These are phyloP conservation scores for Mortierella sp. DNA, from an alignment of 371 early-diverging fungal genomes.

Conservation along the genomic window DNA sequence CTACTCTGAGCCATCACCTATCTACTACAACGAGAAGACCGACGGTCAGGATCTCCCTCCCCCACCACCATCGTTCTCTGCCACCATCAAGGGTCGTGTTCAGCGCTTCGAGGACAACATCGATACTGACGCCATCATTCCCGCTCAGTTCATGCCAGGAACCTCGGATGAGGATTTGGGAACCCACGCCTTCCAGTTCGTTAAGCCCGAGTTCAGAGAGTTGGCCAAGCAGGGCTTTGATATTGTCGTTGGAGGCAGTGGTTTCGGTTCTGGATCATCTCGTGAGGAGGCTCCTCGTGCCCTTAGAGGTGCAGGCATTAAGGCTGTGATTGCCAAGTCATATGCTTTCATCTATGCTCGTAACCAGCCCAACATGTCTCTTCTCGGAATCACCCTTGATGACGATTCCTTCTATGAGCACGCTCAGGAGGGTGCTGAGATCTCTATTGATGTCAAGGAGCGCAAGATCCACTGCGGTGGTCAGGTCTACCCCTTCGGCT, in stretches of 20 bases:
- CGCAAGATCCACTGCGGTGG: slow-evolving; percentile 68
- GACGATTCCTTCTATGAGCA: slow-evolving; percentile 78
- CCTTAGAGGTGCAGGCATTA: slow-evolving; percentile 72
- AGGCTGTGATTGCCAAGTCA: slow-evolving; percentile 85
- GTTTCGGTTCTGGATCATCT: slow-evolving; percentile 81
- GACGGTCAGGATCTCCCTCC: slow-evolving; percentile 49
- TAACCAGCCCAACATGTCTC: slow-evolving; percentile 82
- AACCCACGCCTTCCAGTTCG: slow-evolving; percentile 80
- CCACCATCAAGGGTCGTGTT: slow-evolving; percentile 70
- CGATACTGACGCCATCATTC: slow-evolving; percentile 85
- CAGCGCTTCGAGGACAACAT: slow-evolving; percentile 82
- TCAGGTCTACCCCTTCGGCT: slow-evolving; percentile 65
- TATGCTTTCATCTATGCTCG: slow-evolving; percentile 72
- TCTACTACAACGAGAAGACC: slow-evolving; percentile 56
- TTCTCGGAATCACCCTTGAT: slow-evolving; percentile 75
- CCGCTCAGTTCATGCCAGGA: slow-evolving; percentile 85
- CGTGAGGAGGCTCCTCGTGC: slow-evolving; percentile 86
- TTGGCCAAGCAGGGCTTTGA: slow-evolving; percentile 67
- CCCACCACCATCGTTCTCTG: slow-evolving; percentile 54
- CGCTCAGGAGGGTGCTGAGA: slow-evolving; percentile 74
- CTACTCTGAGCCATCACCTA: slow-evolving; percentile 76
- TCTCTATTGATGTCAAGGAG: slow-evolving; percentile 72
- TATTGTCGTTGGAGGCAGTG: slow-evolving; percentile 77
- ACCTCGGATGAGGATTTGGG: slow-evolving; percentile 76
- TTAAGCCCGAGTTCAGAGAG: slow-evolving; percentile 78